These are phyloP conservation scores for Diplodia intermedia DNA, from an alignment of 2,329 filamentous ascomycete species.

Conservation along the genomic window DNA sequence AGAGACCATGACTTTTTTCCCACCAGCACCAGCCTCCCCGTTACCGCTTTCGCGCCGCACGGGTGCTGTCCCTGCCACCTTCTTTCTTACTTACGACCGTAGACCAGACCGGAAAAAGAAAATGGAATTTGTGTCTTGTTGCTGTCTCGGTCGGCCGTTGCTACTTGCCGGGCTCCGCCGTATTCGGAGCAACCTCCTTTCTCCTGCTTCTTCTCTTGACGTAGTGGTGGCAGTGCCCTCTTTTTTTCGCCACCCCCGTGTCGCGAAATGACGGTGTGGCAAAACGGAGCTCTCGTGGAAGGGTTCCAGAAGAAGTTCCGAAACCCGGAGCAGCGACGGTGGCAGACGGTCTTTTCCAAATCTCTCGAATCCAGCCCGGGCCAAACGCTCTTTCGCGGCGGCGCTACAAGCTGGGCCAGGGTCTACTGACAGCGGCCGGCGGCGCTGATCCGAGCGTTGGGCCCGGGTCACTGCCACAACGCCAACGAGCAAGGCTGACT, in stretches of 20 bases:
- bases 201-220: background rate
- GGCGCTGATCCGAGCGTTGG: background rate
- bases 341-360: background rate
- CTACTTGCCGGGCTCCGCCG: background rate
- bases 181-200: background rate
- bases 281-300: constrained; percentile 1
- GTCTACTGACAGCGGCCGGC: constrained; percentile 1
- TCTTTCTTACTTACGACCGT: constrained; percentile 18
- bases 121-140: background rate
- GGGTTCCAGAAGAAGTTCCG: background rate
- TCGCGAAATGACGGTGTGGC: constrained; percentile 29
- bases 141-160: no score
- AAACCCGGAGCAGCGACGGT: background rate
- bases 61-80: background rate
- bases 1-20: background rate
- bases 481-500: background rate
- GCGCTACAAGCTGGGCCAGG: background rate
- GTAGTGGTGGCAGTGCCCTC: background rate
- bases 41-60: constrained; percentile 8
- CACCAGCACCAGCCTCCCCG: background rate
- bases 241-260: constrained; percentile 1
- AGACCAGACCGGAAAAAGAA: background rate
- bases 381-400: background rate
- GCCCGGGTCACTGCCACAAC: background rate
- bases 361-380: background rate